A percentile compares a stretch with the other conserved stretches of the same genome.
phyloP scores from a whole-genome alignment of 306 rosid genomes.

The Leucaena leucocephala region DNA sequence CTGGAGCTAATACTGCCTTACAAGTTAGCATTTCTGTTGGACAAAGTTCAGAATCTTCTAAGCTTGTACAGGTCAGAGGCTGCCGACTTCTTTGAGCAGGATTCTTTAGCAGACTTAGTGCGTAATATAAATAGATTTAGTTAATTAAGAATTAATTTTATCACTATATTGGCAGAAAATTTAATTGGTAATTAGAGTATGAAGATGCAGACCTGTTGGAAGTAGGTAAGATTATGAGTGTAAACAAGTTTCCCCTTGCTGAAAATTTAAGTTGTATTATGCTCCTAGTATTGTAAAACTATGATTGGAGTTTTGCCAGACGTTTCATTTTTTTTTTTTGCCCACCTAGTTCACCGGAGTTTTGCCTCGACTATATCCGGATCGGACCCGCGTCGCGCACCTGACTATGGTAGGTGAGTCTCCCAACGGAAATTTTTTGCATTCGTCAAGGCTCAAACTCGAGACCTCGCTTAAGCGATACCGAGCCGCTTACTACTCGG shows the following conservation, averaged over 20 bases:
- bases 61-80: constrained; percentile 22
- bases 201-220: neutral
- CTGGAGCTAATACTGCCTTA: constrained; percentile 40
- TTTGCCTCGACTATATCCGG: too few relatives aligned
- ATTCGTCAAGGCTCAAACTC: too few relatives aligned
- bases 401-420: too few relatives aligned
- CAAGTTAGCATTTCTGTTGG: constrained; percentile 11
- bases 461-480: too few relatives aligned
- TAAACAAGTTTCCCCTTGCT: neutral
- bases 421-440: too few relatives aligned
- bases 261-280: neutral
- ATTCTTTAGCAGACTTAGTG: neutral
- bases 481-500: too few relatives aligned
- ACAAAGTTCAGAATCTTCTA: constrained; percentile 40
- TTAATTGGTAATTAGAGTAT: neutral
- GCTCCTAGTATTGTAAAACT: neutral
- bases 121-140: neutral
- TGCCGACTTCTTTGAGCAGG: constrained; percentile 26
- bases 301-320: neutral
- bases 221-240: neutral
- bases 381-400: too few relatives aligned
- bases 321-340: neutral
- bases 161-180: neutral
- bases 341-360: too few relatives aligned
- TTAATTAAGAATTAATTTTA: neutral